Evolutionary conservation across 2,329 filamentous ascomycete species (phyloP).

Genomic region (Aureobasidium uvarum): DNA sequence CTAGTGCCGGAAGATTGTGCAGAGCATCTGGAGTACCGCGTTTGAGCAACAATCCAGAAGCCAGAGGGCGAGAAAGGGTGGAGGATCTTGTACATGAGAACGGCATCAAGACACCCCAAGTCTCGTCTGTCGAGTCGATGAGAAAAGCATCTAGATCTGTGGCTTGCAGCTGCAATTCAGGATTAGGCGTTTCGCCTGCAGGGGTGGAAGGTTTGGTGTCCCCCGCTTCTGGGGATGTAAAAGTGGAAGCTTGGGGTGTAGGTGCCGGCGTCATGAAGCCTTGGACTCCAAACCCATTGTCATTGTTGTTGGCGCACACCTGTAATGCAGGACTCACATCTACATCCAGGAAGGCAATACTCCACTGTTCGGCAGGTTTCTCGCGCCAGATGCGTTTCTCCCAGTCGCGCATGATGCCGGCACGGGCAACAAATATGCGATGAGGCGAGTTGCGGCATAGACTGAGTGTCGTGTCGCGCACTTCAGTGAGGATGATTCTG

Average conservation of each 20-base stretch:
- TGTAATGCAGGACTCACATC: conserved; percentile 44
- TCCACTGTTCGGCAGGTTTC: conserved; percentile 34
- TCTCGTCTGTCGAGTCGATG: conserved; percentile 70
- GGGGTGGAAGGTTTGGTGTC: conserved; percentile 34
- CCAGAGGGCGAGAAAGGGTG: conserved; percentile 36
- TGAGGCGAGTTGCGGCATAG: conserved; percentile 69
- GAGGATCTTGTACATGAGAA: conserved; percentile 51
- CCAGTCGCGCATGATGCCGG: conserved; percentile 44
- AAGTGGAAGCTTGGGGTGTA: conserved; percentile 52
- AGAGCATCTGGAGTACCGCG: conserved; percentile 33
- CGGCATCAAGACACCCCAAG: conserved; percentile 68
- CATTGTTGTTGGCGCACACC: conserved; percentile 51
- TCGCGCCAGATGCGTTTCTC: conserved; percentile 25
- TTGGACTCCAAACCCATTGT: conserved; percentile 34
- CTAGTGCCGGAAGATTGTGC: conserved; percentile 36
- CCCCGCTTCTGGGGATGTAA: conserved; percentile 34
- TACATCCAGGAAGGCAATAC: conserved; percentile 34
- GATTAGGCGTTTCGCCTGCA: conserved; percentile 40
- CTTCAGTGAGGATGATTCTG: conserved; percentile 36
- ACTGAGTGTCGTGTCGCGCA: conserved; percentile 75
- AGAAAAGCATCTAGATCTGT: conserved; percentile 66
- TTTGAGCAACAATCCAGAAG: conserved; percentile 47
- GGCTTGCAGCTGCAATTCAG: conserved; percentile 37
- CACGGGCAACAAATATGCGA: conserved; percentile 73
- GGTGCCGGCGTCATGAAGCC: conserved; percentile 60